Evolutionary conservation across 257 asterid species (phyloP), one percentile per base, ranked within the genome.

Genomic region (Thymus mandschuricus): DNA sequence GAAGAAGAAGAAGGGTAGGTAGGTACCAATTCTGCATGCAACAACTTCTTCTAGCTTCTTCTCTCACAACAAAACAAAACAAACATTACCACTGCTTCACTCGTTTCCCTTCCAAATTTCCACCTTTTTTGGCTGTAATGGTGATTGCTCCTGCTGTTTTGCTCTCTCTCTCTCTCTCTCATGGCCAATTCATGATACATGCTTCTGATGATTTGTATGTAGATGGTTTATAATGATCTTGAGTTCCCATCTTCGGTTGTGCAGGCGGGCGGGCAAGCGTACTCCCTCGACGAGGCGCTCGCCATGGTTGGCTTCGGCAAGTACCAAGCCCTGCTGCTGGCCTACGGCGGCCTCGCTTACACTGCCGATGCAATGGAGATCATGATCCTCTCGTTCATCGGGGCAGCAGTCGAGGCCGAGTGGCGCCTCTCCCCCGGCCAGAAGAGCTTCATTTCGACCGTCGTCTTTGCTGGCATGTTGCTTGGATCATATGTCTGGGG

Each of bases 381-480:
- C 74, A 81, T 83, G 85, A 78, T 83, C 65, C 85, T 80, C 46
- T 83, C 85, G 1, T 81, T 75, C 64, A 38, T 83, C 1, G 88
- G 88, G 51, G 52, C 83, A 30, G 83, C 88, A 1, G 85, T 83
- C 73, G 80, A 83, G 67, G 66, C 80, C 1, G 75, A 83, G 80
- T 83, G 85, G 85, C 35, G 55, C 49, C 74, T 83, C 6, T 80
- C 88, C 31, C 60, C 88, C 46, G 58, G 67, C 43, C 77, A 78
- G 75, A 76, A 83, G 81, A 81, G 85, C 46, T 38, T 81, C 63
- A 78, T 81, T 69, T 80, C 88, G 27, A 83, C 88, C 45, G 81
- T 75, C 15, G 85, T 83, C 59, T 83, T 83, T 76, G 82, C 75
- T 4, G 85, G 88, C 69, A 83, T 83, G 85, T 64, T 83, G 35